Evolutionary conservation across 2,329 filamentous ascomycete genomes (phyloP).

Genomic region (Neurospora sp.): DNA sequence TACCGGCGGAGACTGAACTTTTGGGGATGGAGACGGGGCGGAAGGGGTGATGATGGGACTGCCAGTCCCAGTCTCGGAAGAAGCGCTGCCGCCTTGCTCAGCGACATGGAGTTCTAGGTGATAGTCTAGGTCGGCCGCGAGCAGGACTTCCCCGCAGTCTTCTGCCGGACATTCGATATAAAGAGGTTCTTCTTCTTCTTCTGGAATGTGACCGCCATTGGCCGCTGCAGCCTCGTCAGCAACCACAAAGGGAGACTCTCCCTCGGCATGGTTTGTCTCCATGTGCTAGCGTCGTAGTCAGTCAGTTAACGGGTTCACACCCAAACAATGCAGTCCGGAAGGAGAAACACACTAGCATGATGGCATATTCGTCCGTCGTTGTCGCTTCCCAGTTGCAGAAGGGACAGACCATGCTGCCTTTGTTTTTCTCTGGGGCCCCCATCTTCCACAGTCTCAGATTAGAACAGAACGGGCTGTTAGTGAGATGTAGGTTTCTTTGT

Average conservation of each 20-base stretch:
- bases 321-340: not conserved
- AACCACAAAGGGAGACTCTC: conserved; percentile 14
- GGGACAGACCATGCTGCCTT: conserved; percentile 20
- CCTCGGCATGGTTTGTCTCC: conserved; percentile 21
- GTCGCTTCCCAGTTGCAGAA: conserved; percentile 26
- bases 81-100: conserved; percentile 35
- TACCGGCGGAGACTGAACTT: not conserved
- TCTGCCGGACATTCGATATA: conserved; percentile 46
- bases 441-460: not conserved
- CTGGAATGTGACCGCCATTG: conserved; percentile 5
- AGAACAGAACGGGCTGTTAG: not conserved
- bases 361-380: conserved; percentile 23
- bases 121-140: conserved; percentile 40
- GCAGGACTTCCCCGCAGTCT: conserved; percentile 50
- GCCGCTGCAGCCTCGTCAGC: conserved; percentile 17
- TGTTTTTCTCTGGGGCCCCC: not conserved
- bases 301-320: conserved; percentile 3
- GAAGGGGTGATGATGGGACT: not conserved
- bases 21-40: not conserved
- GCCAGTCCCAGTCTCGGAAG: conserved; percentile 1
- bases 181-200: conserved; percentile 21
- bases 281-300: conserved; percentile 18
- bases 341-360: conserved; percentile 24
- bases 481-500: not conserved
- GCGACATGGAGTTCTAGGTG: conserved; percentile 51